Conservation (phyloP, 139 green algal species). For the Picochlorum sp. region DNA sequence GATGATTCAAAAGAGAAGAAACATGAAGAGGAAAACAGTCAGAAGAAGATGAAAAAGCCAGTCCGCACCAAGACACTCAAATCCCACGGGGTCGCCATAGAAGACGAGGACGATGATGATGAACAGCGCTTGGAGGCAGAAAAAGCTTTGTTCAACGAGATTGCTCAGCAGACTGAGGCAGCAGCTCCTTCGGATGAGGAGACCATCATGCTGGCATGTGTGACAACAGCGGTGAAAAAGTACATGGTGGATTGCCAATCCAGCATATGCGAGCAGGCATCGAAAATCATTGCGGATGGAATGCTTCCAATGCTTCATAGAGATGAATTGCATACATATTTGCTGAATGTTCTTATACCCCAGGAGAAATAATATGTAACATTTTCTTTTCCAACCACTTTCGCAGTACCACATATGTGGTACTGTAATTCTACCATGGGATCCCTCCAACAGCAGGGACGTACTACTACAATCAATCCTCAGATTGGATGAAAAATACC, state of each 20-base stretch:
- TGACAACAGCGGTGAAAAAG: neutral
- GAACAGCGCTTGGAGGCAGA: neutral
- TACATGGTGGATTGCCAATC: constrained; percentile 1
- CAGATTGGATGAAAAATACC: no score
- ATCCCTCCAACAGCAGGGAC: no score
- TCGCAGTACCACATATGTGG: no score
- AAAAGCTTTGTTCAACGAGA: constrained; percentile 4
- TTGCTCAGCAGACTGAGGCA: neutral
- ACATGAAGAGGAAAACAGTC: constrained; percentile 7
- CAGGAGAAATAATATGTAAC: neutral
- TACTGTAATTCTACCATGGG: no score
- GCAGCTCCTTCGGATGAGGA: constrained; percentile 6
- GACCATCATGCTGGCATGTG: constrained; percentile 5
- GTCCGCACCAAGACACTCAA: neutral
- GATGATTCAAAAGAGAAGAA: constrained; percentile 11
- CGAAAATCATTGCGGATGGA: constrained; percentile 11
- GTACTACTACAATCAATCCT: no score
- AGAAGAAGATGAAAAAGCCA: neutral
- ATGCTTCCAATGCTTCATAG: neutral
- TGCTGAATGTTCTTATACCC: constrained; percentile 8
- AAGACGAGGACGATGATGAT: constrained; percentile 5
- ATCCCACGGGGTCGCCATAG: neutral
- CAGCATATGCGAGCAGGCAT: neutral
- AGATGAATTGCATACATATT: constrained; percentile 5
- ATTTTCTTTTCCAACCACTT: no score